Conservation (phyloP, 768 basidiomycete genomes). For the Pisolithus sp. region DNA sequence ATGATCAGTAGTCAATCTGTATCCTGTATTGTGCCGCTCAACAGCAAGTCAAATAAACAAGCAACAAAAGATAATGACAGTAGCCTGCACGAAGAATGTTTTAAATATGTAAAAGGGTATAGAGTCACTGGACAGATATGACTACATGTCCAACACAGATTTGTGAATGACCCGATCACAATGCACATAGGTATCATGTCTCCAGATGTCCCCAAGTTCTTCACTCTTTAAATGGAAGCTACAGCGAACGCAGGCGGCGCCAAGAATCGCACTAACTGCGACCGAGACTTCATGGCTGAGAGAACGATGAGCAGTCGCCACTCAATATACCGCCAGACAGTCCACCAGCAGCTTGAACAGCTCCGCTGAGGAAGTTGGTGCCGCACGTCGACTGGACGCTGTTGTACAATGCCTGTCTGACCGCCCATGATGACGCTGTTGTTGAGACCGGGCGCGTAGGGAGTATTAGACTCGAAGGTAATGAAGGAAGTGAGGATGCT, state of each 20-base stretch:
- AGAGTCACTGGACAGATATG: not conserved
- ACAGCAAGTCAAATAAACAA: not conserved
- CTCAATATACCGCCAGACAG: conserved; percentile 35
- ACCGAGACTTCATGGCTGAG: conserved; percentile 22
- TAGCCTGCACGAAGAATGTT: not conserved
- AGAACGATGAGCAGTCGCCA: conserved; percentile 20
- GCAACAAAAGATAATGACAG: not conserved
- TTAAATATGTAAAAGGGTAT: not conserved
- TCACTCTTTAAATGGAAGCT: conserved; percentile 8
- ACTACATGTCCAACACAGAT: not conserved
- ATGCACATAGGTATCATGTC: not conserved
- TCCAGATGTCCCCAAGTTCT: not conserved
- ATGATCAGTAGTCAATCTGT: not conserved
- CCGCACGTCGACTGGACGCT: conserved; percentile 63
- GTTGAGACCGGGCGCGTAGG: conserved; percentile 70
- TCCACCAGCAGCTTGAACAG: conserved; percentile 63
- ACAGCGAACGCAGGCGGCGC: conserved; percentile 28
- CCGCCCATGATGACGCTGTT: conserved; percentile 58
- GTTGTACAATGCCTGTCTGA: conserved; percentile 61
- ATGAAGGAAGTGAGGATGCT: conserved; percentile 72
- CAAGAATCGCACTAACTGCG: conserved; percentile 27
- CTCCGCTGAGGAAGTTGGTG: conserved; percentile 57
- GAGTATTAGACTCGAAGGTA: conserved; percentile 58
- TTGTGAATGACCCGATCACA: not conserved
- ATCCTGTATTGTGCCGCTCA: not conserved